Base-by-base conservation (phyloP, 208 protist species). In the Crithidia sp. region DNA sequence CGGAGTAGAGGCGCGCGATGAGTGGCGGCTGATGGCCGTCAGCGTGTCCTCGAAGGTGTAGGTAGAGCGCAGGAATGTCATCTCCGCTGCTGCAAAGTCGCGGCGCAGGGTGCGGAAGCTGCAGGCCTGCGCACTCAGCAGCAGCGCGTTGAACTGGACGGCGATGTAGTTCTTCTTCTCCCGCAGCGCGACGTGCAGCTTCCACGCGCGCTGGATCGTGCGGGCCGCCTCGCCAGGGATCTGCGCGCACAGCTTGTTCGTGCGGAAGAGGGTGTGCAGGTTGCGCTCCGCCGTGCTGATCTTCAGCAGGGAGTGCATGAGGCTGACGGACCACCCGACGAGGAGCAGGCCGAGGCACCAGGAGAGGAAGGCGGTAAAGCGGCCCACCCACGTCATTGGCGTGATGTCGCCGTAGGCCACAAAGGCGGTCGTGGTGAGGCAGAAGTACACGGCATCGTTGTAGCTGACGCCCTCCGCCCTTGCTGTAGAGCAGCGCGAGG, bases 131-230 rank as follows among this genome's bases (percentile, higher is more conserved):
- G 67, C 47, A 28, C 82, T 86, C 16, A 94, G 76, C 57, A 85
- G 63, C 53, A 87, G 82, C 44, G 86, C 89, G 67, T 87, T 87
- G 49, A 89, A 82, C 62, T 92, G 85, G 17, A 84, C 62, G 28
- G 79, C 63, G 14, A 89, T 45, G 41, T 61, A 74, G 45, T 76
- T 80, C 59, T 78, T 77, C 41, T 65, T 7, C 6, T 85, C 74
- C 12, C 79, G 75, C 74, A 82, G 82, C 39, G 83, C 84, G 14
- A 74, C 55, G 71, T 87, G 79, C 41, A 92, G 71, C 68, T 79
- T 85, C 82, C 84, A 94, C 16, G 85, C 71, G 4, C 87, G 86
- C 68, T 94, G 89, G 59, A 94, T 87, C 41, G 81, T 81, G 50
- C 77, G 75, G 17, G 87, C 87, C 8, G 89, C 87, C 67, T 89